Conservation (phyloP, 2,329 filamentous ascomycete species). For the Cladosporium sp. region DNA sequence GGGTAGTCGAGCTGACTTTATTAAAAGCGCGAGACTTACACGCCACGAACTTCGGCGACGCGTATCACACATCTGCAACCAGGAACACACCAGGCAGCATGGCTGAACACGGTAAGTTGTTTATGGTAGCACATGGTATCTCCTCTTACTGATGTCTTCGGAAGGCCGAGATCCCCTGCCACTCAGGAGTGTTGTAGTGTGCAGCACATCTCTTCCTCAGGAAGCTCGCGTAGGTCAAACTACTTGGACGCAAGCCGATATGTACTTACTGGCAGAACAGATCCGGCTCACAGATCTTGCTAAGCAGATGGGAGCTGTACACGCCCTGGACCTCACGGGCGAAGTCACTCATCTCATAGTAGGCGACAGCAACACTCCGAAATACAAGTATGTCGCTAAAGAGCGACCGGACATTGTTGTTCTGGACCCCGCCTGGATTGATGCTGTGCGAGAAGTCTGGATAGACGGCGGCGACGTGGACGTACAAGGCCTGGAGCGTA, state of each 20-base stretch:
- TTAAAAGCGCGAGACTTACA: conserved; percentile 1
- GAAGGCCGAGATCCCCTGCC: conserved; percentile 25
- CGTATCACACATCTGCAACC: neutral
- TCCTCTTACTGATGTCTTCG: neutral
- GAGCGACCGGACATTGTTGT: conserved; percentile 83
- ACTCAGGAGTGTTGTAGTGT: conserved; percentile 33
- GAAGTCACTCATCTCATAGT: conserved; percentile 94
- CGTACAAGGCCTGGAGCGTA: conserved; percentile 65
- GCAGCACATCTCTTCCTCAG: conserved; percentile 36
- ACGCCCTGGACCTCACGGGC: conserved; percentile 90
- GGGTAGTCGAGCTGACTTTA: neutral
- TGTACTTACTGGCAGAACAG: conserved; percentile 23
- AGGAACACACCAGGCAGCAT: neutral
- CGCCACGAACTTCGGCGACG: neutral
- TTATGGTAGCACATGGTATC: neutral
- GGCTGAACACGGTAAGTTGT: conserved; percentile 1
- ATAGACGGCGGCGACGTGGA: conserved; percentile 75
- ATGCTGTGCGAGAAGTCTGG: conserved; percentile 78
- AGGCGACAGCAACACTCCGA: conserved; percentile 83
- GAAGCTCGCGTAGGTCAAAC: conserved; percentile 35
- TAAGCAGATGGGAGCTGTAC: conserved; percentile 77
- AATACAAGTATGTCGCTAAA: conserved; percentile 93
- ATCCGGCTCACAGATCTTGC: conserved; percentile 56
- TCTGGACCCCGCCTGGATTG: conserved; percentile 80
- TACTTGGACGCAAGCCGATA: conserved; percentile 5